Evolutionary conservation across 306 rosid species (phyloP), one percentile per base, ranked within the genome.

Genomic region (Cucurbita argyrosperma): DNA sequence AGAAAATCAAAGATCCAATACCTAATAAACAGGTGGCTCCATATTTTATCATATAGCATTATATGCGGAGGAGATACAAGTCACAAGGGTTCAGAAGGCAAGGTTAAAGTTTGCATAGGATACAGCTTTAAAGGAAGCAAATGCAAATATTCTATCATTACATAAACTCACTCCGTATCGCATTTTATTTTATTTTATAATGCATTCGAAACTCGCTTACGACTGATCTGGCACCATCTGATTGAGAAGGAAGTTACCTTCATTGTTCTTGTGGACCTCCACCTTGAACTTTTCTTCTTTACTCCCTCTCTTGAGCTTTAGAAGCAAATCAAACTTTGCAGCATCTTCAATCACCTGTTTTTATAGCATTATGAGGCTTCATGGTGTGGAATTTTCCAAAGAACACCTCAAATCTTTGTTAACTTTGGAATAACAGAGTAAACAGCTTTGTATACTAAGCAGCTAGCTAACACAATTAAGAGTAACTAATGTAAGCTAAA

Each of bases 241-340:
- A 76, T 89, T 87, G 38, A 87, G 83, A 78, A 66, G 83, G 82
- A 87, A 84, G 63, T 35, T 78, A 35, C 89, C 97, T 81, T 87
- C 84, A 54, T 75, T 78, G 62, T 83, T 89, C 88, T 83, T 80
- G 77, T 87, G 91, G n/a, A 91, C 86, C 78, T 83, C 83, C 59
- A 73, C 92, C 71, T 87, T 87, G 72, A 80, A 77, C 77, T 82
- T 89, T 79, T 84, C 97, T 81, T 86, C 89, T 71, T 83, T 87
- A 61, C 77, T 79, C 75, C 96, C 91, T 43, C 87, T 62, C 80
- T 88, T 87, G 10, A 87, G 75, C 80, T 85, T 83, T 51, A 85
- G 80, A 35, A 86, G 88, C 80, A 89, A 39, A 77, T 86, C 77
- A 53, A 86, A 87, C 88, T 80, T 89, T 3, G 85, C 89, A 76